Evolutionary conservation across 495 filamentous ascomycete genomes (phyloP).

Genomic region (Tricharina praecox): DNA sequence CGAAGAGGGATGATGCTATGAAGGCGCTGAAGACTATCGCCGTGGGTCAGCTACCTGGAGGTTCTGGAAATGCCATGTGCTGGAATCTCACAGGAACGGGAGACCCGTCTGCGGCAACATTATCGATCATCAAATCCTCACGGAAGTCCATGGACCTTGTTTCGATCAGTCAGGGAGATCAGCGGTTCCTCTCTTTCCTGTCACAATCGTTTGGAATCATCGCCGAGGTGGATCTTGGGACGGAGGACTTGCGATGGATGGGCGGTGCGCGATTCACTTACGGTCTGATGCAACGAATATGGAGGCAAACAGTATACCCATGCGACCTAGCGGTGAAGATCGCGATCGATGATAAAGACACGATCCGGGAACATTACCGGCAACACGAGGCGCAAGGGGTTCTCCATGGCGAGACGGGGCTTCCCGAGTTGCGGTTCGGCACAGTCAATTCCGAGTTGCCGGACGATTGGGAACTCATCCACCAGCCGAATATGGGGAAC

Average conservation of each 20-base stretch:
- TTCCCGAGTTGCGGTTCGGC: conserved; percentile 64
- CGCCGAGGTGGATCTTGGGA: conserved; percentile 74
- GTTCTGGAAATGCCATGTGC: conserved; percentile 85
- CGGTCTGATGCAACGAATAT: conserved; percentile 57
- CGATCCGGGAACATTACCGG: conserved; percentile 56
- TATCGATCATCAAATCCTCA: conserved; percentile 72
- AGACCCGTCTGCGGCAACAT: conserved; percentile 54
- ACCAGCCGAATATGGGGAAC: conserved; percentile 63
- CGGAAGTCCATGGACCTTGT: conserved; percentile 66
- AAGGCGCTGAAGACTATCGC: conserved; percentile 63
- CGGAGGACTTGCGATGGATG: conserved; percentile 86
- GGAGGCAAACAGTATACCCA: conserved; percentile 60
- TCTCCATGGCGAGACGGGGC: conserved; percentile 27
- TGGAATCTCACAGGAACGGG: conserved; percentile 75
- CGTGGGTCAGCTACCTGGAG: conserved; percentile 77
- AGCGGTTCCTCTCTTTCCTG: conserved; percentile 65
- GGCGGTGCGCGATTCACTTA: conserved; percentile 68
- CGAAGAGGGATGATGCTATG: conserved; percentile 52
- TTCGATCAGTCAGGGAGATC: conserved; percentile 65
- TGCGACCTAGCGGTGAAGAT: conserved; percentile 75
- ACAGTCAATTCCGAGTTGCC: conserved; percentile 62
- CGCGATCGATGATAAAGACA: conserved; percentile 57
- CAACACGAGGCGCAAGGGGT: conserved; percentile 18
- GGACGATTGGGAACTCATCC: conserved; percentile 51
- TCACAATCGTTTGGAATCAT: conserved; percentile 83